These are phyloP conservation scores for Ceratocystis lukuohia DNA, from an alignment of 2,329 filamentous ascomycete genomes.

Conservation along the genomic window DNA sequence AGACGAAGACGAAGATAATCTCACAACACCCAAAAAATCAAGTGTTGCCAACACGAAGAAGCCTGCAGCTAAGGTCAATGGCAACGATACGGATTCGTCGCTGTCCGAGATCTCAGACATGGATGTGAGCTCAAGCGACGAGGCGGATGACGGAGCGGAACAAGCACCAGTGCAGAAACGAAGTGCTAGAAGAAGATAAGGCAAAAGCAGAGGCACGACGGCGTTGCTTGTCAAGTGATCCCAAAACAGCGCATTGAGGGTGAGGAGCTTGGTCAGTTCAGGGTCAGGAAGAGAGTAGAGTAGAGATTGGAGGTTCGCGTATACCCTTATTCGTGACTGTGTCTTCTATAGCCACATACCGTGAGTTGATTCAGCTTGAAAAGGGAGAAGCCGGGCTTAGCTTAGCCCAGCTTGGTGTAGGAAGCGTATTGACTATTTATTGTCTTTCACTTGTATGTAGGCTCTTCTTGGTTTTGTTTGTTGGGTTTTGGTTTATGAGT, in stretches of 20 bases:
- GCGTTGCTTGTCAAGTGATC: neutral
- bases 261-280: neutral
- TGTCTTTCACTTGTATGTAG: neutral
- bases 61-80: neutral
- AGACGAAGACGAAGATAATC: constrained; percentile 19
- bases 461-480: constrained; percentile 8
- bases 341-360: neutral
- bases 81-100: constrained; percentile 16
- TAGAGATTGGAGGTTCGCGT: neutral
- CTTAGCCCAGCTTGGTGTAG: neutral
- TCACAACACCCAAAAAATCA: neutral
- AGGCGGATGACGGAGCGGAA: constrained; percentile 2
- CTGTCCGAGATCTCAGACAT: constrained; percentile 19
- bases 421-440: neutral
- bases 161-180: neutral
- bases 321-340: constrained; percentile 1
- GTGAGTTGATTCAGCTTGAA: neutral
- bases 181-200: constrained; percentile 6
- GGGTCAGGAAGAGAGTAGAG: neutral
- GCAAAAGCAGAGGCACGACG: neutral
- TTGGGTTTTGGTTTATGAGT: constrained; percentile 8
- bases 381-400: too few relatives aligned
- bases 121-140: constrained; percentile 9
- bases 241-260: neutral
- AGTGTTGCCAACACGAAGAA: neutral